Evolutionary conservation across 805 yeast species (phyloP), one percentile per base, ranked within the genome.

Genomic region (Sungouiozyma ichnusensis): DNA sequence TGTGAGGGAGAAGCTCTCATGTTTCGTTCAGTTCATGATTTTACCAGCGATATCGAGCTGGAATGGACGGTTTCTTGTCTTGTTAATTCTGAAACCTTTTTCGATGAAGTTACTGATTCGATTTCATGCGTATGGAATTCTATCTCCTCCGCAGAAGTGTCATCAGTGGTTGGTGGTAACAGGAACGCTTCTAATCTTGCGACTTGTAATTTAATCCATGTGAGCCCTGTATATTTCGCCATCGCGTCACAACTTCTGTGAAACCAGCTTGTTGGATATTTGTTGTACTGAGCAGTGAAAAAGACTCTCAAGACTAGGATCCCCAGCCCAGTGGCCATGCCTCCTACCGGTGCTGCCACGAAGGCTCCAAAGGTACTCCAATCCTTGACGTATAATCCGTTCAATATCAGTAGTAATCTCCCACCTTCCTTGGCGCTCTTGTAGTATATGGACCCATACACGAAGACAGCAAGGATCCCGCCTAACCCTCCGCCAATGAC

Each of bases 321-420:
- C 20, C 68, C 52, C 13, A 74, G 60, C 2, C 84, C 79, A 46
- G 79, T 66, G 4, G 81, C 47, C 2, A 87, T 48, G 9, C 90
- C 86, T 20, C 90, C 94, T 34, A 79, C 70, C 4, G 96, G 96
- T 1, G 96, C 92, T 47, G 81, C 83, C 5, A 84, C 90, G 63
- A 88, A 88, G 2, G 96, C 95, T 18, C 95, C 97, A 65, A 88
- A 88, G 0, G 94, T 79, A 53, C 94, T 85, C 96, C 96, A 88
- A 57, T 88, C 96, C 39, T 72, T 74, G 47, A 72, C 67, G 55
- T 88, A 88, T 20, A 88, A 65, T 36, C 97, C 96, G 53, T 82
- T 78, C 77, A 80, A 75, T 41, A 88, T 69, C 44, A 88, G 66
- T 40, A 88, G 64, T 40, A 88, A 69, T 47, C 71, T 71, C 15